Evolutionary conservation across 208 protist species (phyloP).

Genomic region (Phytomonas sp.): DNA sequence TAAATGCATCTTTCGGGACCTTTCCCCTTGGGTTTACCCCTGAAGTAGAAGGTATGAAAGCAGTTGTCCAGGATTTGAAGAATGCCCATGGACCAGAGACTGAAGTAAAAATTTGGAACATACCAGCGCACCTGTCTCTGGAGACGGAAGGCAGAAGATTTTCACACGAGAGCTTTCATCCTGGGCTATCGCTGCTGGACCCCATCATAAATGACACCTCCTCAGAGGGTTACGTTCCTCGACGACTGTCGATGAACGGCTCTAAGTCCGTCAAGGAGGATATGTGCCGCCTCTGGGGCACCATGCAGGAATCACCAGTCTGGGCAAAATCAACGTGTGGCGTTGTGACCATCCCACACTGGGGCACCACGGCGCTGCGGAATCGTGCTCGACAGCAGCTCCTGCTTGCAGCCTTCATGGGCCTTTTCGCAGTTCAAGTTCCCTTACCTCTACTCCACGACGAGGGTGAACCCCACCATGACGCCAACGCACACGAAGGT

Average conservation of each 20-base stretch:
- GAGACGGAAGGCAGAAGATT: not conserved
- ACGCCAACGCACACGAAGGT: conserved; percentile 2
- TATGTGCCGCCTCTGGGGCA: conserved; percentile 7
- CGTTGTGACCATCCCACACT: conserved; percentile 26
- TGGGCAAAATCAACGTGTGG: conserved; percentile 43
- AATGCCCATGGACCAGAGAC: not conserved
- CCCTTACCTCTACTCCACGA: conserved; percentile 38
- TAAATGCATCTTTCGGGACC: conserved; percentile 31
- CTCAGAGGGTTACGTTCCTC: not conserved
- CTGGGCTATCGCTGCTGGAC: not conserved
- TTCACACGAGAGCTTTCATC: not conserved
- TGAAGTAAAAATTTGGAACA: not conserved
- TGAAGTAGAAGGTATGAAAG: not conserved
- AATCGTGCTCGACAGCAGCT: conserved; percentile 35
- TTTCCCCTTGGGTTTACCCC: conserved; percentile 15
- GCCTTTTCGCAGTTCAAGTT: conserved; percentile 52
- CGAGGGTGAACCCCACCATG: conserved; percentile 9
- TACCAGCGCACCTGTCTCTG: not conserved
- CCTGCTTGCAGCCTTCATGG: conserved; percentile 63
- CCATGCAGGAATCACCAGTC: conserved; percentile 32
- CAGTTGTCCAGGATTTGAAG: not conserved
- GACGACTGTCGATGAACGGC: not conserved
- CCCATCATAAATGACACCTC: not conserved
- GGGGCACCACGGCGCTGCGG: conserved; percentile 18
- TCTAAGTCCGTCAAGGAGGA: not conserved